Base-by-base conservation (phyloP, 495 filamentous ascomycete genomes). In the Xylaria grammica region DNA sequence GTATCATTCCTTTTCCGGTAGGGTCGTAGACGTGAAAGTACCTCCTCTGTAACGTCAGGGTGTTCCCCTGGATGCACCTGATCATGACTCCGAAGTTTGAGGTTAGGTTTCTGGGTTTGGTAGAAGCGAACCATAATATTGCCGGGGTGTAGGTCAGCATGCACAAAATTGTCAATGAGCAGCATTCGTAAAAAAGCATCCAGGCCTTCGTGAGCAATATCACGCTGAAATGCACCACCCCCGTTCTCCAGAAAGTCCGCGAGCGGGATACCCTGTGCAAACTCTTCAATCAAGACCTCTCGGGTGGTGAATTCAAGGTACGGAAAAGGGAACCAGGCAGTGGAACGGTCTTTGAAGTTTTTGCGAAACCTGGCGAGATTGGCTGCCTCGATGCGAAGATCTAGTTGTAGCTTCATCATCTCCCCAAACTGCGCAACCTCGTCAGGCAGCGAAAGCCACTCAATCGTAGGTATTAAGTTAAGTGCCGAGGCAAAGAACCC, bases 101-200 rank as follows among this genome's bases (percentile, higher is more conserved):
- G 78, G 63, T 85, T 81, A 4, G 96, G 84, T 60, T 88, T 82
- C 34, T 87, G 87, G 0, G 93, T 89, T 70, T 95, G 86, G 78
- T 98, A 97, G 78, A 99, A 99, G 63, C 96, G 92, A 50, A 99
- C 96, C 94, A 99, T 98, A 79, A 99, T 98, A 74, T 99, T 99
- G 8, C 96, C 96, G 0, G 96, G 96, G 69, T 99, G 96, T 10
- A 99, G 81, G 76, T 99, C 96, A n/a, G 96, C 95, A 69, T 99
- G 96, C 56, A 97, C 87, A 73, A 99, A 99, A 71, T 99, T 98
- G 74, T 99, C 96, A 55, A 99, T 89, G 13, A 99, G 83, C 3
- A 99, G 82, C 96, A 99, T 99, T 65, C 92, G 92, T 59, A 99
- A 76, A 78, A 99, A 99, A n/a, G 94, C 93, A 71, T 99, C 93